phyloP scores from a whole-genome alignment of 1,284 basidiomycete species.

The Ustilago xerochloae region DNA sequence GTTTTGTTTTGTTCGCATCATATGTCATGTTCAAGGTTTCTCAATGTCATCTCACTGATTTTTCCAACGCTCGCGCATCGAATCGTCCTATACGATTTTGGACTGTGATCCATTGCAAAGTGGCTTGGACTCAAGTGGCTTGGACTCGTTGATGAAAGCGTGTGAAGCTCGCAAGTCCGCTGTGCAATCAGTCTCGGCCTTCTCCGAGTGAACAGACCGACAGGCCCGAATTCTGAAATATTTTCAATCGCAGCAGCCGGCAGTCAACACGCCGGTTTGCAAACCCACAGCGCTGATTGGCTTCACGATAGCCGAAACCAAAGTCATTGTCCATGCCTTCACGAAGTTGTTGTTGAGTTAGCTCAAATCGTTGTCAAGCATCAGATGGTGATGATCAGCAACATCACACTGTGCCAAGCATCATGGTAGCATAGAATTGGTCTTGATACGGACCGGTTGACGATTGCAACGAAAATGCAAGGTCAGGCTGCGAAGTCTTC shows the following conservation, averaged over 20 bases:
- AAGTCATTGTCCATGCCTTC: too few species aligned
- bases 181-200: too few species aligned
- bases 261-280: background rate
- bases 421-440: too few species aligned
- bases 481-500: background rate
- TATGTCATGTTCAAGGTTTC: constrained; percentile 7
- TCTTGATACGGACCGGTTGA: background rate
- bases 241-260: background rate
- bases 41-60: constrained; percentile 1
- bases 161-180: too few species aligned
- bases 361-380: background rate
- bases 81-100: background rate
- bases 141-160: too few species aligned
- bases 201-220: constrained; percentile 14
- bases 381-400: too few species aligned
- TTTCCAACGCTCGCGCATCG: background rate
- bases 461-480: background rate
- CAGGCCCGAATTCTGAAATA: background rate
- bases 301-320: background rate
- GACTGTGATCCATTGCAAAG: too few species aligned
- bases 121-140: too few species aligned
- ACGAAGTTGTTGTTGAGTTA: too few species aligned
- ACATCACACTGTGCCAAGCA: too few species aligned
- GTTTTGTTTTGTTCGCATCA: constrained; percentile 8
- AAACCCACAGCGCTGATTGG: constrained; percentile 20